Base-by-base conservation (phyloP, 1,139 yeast genomes). In the Magnusiomyces suaveolens region DNA sequence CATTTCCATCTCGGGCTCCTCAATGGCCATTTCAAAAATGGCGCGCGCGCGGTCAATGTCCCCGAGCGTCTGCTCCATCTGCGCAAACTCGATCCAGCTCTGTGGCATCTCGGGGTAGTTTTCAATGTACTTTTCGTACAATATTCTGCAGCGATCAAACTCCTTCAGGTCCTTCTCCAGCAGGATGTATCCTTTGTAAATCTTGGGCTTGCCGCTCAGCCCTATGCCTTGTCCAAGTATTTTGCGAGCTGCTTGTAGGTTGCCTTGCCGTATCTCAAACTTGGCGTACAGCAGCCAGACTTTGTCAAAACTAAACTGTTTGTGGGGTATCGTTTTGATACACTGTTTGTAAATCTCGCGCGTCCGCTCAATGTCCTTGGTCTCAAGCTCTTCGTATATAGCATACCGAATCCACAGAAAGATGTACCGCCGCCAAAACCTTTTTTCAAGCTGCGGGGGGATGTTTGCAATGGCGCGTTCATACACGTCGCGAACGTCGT, bases 191-290 rank as follows among this genome's bases (percentile, higher is more conserved):
- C 75, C 76, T 57, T 73, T 73, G 65, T 83, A 83, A 0, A 87
- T 68, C 53, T 79, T 80, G 1, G 70, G 72, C 63, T 84, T 85
- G 0, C 66, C 67, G 39, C 76, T 73, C 21, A 73, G 64, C 0
- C 96, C 97, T 43, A 92, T 74, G 0, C 87, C 78, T 53, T 77
- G 73, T 0, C 97, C 97, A 24, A 89, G 68, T 1, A 85, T 70
- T 66, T 82, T 84, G 39, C 97, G 74, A 1, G 92, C 89, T 6
- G 67, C 66, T 0, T 68, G 39, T 10, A 87, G 57, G 43, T 72
- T 63, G 1, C 72, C 72, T 44, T 82, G 81, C 43, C 97, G 75
- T 3, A 89, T 69, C 66, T 87, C 94, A 71, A 85, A 89, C 56
- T 87, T 78, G 2, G 89, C 83, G 67, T 70, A 83, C 57, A 76